Evolutionary conservation across 129 eudicot species (phyloP).

Genomic region (Artemisia tridentata): DNA sequence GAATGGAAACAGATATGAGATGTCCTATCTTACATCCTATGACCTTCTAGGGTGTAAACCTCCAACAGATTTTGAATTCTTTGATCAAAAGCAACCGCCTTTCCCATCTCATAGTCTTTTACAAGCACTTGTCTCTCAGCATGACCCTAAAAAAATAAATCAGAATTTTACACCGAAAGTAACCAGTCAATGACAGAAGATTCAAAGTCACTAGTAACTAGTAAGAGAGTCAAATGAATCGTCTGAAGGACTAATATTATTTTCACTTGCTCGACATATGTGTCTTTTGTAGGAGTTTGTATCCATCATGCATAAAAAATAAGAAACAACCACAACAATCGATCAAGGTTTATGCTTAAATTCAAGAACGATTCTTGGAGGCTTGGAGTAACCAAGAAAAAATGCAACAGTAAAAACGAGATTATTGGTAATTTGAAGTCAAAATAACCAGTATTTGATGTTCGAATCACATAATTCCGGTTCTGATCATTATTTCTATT

Average conservation of each 20-base stretch:
- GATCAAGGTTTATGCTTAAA: too few relatives aligned
- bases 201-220: constrained; percentile 11
- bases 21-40: constrained; percentile 57
- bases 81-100: constrained; percentile 68
- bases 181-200: neutral
- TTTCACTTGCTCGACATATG: too few relatives aligned
- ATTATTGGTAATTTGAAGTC: too few relatives aligned
- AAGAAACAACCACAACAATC: too few relatives aligned
- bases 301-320: too few relatives aligned
- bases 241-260: neutral
- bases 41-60: constrained; percentile 85
- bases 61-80: constrained; percentile 80
- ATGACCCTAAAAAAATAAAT: constrained; percentile 46
- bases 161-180: neutral
- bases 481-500: too few relatives aligned
- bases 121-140: constrained; percentile 97
- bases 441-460: too few relatives aligned
- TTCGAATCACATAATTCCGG: too few relatives aligned
- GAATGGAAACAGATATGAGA: neutral
- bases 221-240: neutral
- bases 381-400: too few relatives aligned
- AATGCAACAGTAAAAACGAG: too few relatives aligned
- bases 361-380: too few relatives aligned
- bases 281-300: too few relatives aligned
- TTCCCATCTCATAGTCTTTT: constrained; percentile 72